Conservation (phyloP, 768 basidiomycete genomes). For the Clavulina sp. region DNA sequence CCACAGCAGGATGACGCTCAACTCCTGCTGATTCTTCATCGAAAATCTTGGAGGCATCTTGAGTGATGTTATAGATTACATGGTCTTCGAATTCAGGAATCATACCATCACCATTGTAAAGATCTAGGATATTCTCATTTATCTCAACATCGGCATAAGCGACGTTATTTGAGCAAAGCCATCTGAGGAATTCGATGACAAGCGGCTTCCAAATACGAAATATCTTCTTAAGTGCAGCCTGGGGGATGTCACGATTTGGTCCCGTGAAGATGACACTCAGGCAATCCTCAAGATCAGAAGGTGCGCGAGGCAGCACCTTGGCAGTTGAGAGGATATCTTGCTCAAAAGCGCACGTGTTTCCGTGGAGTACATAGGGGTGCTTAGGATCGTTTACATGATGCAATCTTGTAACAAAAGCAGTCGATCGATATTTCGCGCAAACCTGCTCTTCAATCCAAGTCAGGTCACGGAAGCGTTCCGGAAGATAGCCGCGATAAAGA, state of each 20-base stretch:
- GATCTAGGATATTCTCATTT: background rate
- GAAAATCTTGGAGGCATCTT: conserved; percentile 10
- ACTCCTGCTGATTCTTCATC: conserved; percentile 18
- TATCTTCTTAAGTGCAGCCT: conserved; percentile 9
- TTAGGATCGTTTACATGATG: background rate
- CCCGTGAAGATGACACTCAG: conserved; percentile 20
- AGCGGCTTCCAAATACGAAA: conserved; percentile 15
- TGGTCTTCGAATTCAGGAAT: background rate
- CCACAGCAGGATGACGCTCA: conserved; percentile 14
- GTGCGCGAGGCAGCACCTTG: conserved; percentile 15
- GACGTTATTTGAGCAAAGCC: conserved; percentile 23
- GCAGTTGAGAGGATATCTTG: conserved; percentile 19
- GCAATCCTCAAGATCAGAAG: conserved; percentile 15
- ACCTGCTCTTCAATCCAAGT: conserved; percentile 9
- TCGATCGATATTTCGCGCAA: conserved; percentile 5
- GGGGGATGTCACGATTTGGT: conserved; percentile 11
- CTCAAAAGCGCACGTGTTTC: conserved; percentile 20
- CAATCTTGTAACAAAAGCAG: conserved; percentile 5
- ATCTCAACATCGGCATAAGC: conserved; percentile 16
- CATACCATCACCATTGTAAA: background rate
- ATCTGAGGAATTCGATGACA: conserved; percentile 17
- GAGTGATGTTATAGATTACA: conserved; percentile 12
- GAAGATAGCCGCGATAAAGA: conserved; percentile 1
- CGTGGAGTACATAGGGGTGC: conserved; percentile 4
- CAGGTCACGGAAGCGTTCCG: conserved; percentile 1